A percentile compares a stretch with the other conserved stretches of the same genome.
phyloP scores from a whole-genome alignment of 352 stramenopile genomes.

The Phytophthora tentaculata region DNA sequence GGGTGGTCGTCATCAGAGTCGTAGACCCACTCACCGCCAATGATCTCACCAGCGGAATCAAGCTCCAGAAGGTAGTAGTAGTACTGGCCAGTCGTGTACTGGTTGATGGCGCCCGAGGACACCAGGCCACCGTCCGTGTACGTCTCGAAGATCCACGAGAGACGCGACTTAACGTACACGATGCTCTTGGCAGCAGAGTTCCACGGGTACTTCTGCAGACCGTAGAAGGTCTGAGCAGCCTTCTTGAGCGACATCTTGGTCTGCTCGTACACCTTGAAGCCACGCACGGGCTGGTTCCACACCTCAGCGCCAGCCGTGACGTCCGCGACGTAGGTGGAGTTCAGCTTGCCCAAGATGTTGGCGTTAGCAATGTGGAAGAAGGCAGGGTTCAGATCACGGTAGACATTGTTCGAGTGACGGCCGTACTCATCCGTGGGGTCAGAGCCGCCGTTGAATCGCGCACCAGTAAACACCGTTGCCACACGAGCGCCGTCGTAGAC shows the following conservation, averaged over 20 bases:
- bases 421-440: constrained; percentile 45
- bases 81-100: constrained; percentile 33
- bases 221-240: constrained; percentile 40
- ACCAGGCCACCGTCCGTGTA: constrained; percentile 44
- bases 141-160: constrained; percentile 55
- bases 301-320: constrained; percentile 44
- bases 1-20: constrained; percentile 39
- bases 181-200: constrained; percentile 45
- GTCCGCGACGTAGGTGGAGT: constrained; percentile 50
- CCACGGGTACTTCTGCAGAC: constrained; percentile 53
- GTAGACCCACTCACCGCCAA: constrained; percentile 52
- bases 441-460: constrained; percentile 38
- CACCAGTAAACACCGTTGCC: constrained; percentile 48
- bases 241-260: constrained; percentile 38
- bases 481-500: constrained; percentile 44
- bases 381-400: constrained; percentile 51
- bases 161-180: constrained; percentile 44
- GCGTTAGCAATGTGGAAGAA: constrained; percentile 52
- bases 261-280: constrained; percentile 54
- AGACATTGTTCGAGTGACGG: constrained; percentile 43
- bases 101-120: constrained; percentile 24
- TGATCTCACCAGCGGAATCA: constrained; percentile 37
- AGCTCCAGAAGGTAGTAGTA: constrained; percentile 54
- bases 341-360: constrained; percentile 52
- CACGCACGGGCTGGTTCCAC: constrained; percentile 64